Percentiles rank a stretch among this genome's conserved stretches.
These are phyloP conservation scores for Phragmites australis DNA, from an alignment of 176 grass and related monocot genomes.

Conservation along the genomic window DNA sequence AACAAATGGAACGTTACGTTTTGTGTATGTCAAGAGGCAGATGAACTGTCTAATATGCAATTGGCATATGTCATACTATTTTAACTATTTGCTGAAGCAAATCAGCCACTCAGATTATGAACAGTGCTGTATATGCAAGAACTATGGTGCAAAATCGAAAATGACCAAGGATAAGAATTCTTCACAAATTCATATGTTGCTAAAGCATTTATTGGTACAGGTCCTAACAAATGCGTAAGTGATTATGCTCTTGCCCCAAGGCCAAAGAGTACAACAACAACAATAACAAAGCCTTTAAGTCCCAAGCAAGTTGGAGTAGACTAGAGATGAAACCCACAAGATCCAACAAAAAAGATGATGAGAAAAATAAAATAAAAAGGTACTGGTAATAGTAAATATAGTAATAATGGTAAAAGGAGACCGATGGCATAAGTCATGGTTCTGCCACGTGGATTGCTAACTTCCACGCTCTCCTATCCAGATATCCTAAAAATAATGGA, in stretches of 20 bases:
- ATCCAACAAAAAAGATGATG: too few species aligned
- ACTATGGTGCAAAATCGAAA: not conserved
- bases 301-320: too few species aligned
- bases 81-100: not conserved
- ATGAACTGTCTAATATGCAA: too few species aligned
- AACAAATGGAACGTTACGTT: not conserved
- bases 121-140: not conserved
- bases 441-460: too few species aligned
- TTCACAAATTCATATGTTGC: not conserved
- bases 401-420: too few species aligned
- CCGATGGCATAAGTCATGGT: too few species aligned
- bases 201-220: not conserved
- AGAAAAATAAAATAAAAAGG: too few species aligned
- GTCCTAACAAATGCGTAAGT: slow-evolving; percentile 6
- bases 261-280: slow-evolving; percentile 13
- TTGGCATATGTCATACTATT: slow-evolving; percentile 10
- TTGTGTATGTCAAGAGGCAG: not conserved
- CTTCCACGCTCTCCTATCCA: too few species aligned
- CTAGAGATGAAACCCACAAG: too few species aligned
- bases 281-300: too few species aligned
- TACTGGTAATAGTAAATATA: too few species aligned
- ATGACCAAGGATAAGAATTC: slow-evolving; percentile 14
- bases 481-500: not conserved
- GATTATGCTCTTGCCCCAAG: not conserved
- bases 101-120: not conserved